Evolutionary conservation across 1,284 basidiomycete genomes (phyloP).

Genomic region (Cystobasidium sp.): DNA sequence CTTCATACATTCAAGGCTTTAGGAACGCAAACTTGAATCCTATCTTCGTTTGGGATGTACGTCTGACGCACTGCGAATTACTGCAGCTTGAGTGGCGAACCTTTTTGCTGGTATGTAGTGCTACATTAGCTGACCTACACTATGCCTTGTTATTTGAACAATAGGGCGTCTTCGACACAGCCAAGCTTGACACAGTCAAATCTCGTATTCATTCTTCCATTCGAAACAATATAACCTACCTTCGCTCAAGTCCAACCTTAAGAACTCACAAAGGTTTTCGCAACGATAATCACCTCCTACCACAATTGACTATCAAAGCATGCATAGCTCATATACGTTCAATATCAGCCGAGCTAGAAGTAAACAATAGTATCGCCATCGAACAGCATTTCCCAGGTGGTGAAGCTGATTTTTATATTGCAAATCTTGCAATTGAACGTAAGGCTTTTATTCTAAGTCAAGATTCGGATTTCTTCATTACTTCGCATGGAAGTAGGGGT

Average conservation of each 20-base stretch:
- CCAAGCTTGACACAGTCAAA: slow-evolving; percentile 35
- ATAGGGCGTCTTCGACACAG: slow-evolving; percentile 27
- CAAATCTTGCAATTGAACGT: slow-evolving; percentile 33
- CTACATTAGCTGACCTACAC: neutral
- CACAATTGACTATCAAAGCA: slow-evolving; percentile 17
- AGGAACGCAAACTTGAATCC: slow-evolving; percentile 17
- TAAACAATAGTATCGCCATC: neutral
- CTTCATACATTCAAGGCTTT: slow-evolving; percentile 22
- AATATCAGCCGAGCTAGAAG: neutral
- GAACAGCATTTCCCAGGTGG: slow-evolving; percentile 34
- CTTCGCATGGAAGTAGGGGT: slow-evolving; percentile 27
- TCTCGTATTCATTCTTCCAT: slow-evolving; percentile 18
- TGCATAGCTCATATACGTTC: slow-evolving; percentile 8
- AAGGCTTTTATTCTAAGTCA: slow-evolving; percentile 32
- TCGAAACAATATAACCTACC: slow-evolving; percentile 25
- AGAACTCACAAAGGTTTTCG: slow-evolving; percentile 23
- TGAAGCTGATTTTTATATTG: slow-evolving; percentile 37
- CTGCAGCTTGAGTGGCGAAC: neutral
- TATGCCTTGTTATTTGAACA: neutral
- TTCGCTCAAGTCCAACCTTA: slow-evolving; percentile 30
- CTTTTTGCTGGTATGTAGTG: neutral
- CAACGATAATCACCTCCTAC: slow-evolving; percentile 14
- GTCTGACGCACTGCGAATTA: neutral
- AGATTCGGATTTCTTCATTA: slow-evolving; percentile 42
- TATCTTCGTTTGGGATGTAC: slow-evolving; percentile 43